Conservation (phyloP, 2,329 filamentous ascomycete genomes). For the Phyllosticta paracitricarpa region DNA sequence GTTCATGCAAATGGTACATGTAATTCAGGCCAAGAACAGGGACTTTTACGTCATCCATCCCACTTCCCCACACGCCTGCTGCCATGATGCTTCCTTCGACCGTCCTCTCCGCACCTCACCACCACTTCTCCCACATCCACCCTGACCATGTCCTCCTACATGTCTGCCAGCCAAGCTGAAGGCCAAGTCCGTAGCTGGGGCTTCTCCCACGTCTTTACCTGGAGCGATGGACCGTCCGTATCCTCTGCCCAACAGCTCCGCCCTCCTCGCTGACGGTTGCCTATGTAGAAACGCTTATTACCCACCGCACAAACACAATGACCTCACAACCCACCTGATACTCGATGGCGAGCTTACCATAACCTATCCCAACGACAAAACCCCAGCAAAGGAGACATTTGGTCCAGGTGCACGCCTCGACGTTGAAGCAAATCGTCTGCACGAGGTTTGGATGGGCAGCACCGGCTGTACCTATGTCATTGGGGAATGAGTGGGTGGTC, state of each 20-base stretch:
- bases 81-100: not conserved
- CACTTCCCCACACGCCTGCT: not conserved
- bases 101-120: no score
- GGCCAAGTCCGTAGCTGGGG: slow-evolving; percentile 58
- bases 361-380: slow-evolving; percentile 51
- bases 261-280: slow-evolving; percentile 7
- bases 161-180: slow-evolving; percentile 43
- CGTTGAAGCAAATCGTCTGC: slow-evolving; percentile 52
- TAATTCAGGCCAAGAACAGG: not conserved
- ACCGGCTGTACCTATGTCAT: slow-evolving; percentile 60
- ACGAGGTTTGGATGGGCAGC: slow-evolving; percentile 60
- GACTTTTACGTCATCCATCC: not conserved
- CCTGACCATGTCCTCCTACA: slow-evolving; percentile 14
- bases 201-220: slow-evolving; percentile 59
- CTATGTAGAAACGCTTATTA: slow-evolving; percentile 54
- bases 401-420: slow-evolving; percentile 54
- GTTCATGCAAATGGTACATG: not conserved
- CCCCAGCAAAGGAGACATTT: slow-evolving; percentile 48
- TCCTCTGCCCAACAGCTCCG: slow-evolving; percentile 14
- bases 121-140: not conserved
- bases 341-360: slow-evolving; percentile 55
- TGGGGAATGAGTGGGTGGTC: slow-evolving; percentile 31
- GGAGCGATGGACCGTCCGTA: slow-evolving; percentile 56
- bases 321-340: slow-evolving; percentile 61
- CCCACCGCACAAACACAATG: slow-evolving; percentile 53